Evolutionary conservation across 306 rosid species (phyloP).

Genomic region (Corylus americana): DNA sequence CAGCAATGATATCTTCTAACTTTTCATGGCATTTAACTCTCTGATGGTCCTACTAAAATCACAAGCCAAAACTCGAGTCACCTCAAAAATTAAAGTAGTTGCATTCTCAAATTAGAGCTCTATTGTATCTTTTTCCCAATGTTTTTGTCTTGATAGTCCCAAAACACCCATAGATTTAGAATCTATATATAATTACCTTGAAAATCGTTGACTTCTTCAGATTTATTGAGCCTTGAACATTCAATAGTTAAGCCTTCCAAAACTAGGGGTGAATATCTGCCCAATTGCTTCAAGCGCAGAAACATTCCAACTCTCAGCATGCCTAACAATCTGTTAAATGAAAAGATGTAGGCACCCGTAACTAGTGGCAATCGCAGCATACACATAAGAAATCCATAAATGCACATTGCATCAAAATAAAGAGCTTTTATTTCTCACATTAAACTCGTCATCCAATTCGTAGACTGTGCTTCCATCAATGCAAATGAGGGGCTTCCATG

Average conservation of each 20-base stretch:
- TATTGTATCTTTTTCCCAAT: not conserved
- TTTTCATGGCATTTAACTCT: not conserved
- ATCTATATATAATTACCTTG: not conserved
- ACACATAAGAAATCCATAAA: conserved; percentile 4
- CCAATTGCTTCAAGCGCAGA: conserved; percentile 84
- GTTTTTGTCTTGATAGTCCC: not conserved
- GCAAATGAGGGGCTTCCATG: conserved; percentile 84
- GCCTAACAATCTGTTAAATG: conserved; percentile 68
- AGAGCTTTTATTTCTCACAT: conserved; percentile 39
- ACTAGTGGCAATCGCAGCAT: conserved; percentile 12
- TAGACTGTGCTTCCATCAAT: conserved; percentile 74
- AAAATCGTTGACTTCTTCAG: not conserved
- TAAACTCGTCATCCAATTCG: conserved; percentile 58
- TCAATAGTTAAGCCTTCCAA: conserved; percentile 30
- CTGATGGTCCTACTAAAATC: not conserved
- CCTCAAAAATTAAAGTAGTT: not conserved
- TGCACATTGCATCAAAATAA: conserved; percentile 2
- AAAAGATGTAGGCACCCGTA: conserved; percentile 20
- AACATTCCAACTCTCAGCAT: conserved; percentile 85
- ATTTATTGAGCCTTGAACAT: not conserved
- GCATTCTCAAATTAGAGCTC: not conserved
- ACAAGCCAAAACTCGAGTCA: not conserved
- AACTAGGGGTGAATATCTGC: conserved; percentile 68
- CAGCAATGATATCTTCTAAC: too few relatives aligned
- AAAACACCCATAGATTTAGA: not conserved